Percentiles rank a stretch among this genome's conserved stretches.
phyloP scores from a whole-genome alignment of 225 moss, liverwort and hornwort species.

The Physcomitrium patens region DNA sequence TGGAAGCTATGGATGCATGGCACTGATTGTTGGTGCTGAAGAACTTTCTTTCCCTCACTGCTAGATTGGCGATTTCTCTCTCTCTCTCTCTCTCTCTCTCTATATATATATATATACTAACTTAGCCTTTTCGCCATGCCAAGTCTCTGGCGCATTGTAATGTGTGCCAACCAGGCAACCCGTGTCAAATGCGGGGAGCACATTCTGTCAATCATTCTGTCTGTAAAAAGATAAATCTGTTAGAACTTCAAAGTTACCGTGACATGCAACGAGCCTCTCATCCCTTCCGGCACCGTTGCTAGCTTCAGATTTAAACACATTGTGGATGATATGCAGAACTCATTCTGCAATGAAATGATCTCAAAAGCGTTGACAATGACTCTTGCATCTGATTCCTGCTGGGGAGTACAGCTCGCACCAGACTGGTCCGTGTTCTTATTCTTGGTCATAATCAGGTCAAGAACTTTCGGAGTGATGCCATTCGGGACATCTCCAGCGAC shows the following conservation, averaged over 20 bases:
- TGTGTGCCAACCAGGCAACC: neutral
- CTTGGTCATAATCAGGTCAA: neutral
- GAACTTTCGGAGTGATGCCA: neutral
- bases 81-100: too few relatives aligned
- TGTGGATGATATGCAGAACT: neutral
- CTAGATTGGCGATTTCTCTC: neutral
- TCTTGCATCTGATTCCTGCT: neutral
- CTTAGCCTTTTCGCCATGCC: neutral
- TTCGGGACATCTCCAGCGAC: neutral
- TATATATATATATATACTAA: neutral
- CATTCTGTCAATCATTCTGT: slow-evolving; percentile 19
- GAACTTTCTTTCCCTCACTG: neutral
- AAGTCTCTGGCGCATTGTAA: slow-evolving; percentile 21
- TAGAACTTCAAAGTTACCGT: neutral
- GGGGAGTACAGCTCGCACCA: slow-evolving; percentile 9
- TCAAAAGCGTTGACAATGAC: neutral
- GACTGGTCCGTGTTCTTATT: neutral
- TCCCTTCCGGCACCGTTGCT: neutral
- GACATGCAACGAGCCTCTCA: neutral
- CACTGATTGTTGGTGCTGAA: neutral
- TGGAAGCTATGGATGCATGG: neutral
- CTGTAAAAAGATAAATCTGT: neutral
- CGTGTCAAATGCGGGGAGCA: too few relatives aligned
- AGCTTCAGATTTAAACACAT: neutral
- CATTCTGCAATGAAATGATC: neutral